phyloP scores from a whole-genome alignment of 208 protist species.

The Leishmania tarentolae region DNA sequence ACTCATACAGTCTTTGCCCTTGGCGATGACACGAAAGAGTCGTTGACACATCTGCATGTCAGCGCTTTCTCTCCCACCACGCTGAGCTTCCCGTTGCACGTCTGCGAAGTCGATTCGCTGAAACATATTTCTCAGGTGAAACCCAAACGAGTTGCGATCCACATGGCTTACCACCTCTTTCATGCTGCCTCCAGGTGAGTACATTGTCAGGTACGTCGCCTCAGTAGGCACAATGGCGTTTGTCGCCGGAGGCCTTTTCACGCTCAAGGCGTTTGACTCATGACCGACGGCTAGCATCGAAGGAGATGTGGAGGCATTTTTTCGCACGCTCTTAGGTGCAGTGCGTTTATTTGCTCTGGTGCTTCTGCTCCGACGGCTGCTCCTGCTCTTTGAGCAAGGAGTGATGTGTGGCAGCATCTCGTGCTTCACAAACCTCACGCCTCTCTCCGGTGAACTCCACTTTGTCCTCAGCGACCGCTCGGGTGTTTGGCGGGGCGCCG shows the following conservation, averaged over 20 bases:
- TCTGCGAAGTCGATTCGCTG: slow-evolving; percentile 20
- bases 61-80: slow-evolving; percentile 4
- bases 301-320: neutral
- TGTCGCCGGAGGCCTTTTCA: neutral
- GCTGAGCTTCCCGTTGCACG: slow-evolving; percentile 11
- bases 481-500: neutral
- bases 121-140: slow-evolving; percentile 19
- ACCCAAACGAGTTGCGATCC: slow-evolving; percentile 22
- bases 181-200: neutral
- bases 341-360: neutral
- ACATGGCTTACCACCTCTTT: slow-evolving; percentile 30
- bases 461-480: neutral
- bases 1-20: slow-evolving; percentile 42
- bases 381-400: neutral
- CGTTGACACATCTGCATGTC: slow-evolving; percentile 22
- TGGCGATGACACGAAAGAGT: slow-evolving; percentile 54
- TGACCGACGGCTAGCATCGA: neutral
- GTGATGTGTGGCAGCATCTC: neutral
- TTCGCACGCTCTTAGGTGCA: neutral
- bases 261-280: neutral
- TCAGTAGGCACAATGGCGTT: neutral
- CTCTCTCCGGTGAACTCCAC: neutral
- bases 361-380: too few relatives aligned
- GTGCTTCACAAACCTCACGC: neutral
- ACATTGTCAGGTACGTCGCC: neutral